Base-by-base conservation (phyloP, 768 basidiomycete species). In the Trametes cinnabarina region DNA sequence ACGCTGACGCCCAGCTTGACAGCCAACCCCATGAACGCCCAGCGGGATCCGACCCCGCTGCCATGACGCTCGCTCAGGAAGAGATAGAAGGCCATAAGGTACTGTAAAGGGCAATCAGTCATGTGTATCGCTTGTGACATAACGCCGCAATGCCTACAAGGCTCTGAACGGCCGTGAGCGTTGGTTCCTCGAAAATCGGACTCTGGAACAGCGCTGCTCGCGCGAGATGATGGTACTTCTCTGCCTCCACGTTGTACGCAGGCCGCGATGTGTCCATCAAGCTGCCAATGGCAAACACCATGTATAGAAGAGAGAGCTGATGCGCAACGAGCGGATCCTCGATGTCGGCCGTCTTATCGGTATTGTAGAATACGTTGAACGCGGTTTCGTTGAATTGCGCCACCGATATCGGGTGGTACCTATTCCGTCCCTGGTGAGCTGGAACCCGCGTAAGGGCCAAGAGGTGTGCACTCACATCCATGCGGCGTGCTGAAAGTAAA, bases 1-100 rank as follows among this genome's bases (percentile, higher is more conserved):
- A 88, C 86, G 72, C 84, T 84, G 66, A 86, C 83, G 53, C 84
- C 84, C 60, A 88, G 69, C 68, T 87, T 88, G 28, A 86, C 84
- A 17, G 83, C 80, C 30, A 88, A 76, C 37, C 87, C 87, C 84
- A 87, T 86, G 51, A 84, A 72, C n/a, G 84, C 80, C 87, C 87
- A 88, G 55, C 86, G 74, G 25, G 85, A 80, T 11, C 80, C 80
- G 47, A 82, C 83, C 55, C 77, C 76, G 49, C 73, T 73, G 8
- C 74, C 72, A 46, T 70, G 66, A 19, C 69, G 60, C 86, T 88
- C 63, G 52, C 65, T 56, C 57, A 74, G 64, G 62, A 78, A 78
- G 65, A 79, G 75, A 57, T 71, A 79, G 58, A 78, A 77, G 9
- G 73, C 75, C 75, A 77, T 86, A 44, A 88, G 64, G n/a, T 87